Evolutionary conservation across 768 basidiomycete genomes (phyloP), one percentile per base, ranked within the genome.

Genomic region (Hericium coralloides): DNA sequence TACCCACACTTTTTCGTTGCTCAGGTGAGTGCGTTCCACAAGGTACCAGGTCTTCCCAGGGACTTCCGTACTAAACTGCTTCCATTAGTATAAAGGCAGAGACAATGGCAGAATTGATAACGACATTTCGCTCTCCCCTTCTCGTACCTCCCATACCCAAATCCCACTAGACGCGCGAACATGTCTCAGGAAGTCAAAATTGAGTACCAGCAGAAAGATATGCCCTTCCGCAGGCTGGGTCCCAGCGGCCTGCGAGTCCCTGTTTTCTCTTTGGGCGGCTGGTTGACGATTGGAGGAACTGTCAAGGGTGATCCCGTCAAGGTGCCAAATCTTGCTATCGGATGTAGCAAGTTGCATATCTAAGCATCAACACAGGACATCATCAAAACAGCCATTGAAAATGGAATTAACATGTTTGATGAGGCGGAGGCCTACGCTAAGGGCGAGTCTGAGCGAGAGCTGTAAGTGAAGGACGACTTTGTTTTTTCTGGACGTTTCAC

Each of bases 281-380:
- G 74, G 78, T 63, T 81, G 59, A 79, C 79, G 49, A 67, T 77
- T 53, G 78, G 77, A 49, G 72, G 71, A 22, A 74, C 74, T 41
- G 74, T 79, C 58, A 63, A 70, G 25, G 79, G 79, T 22, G 80
- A 82, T 59, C 73, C 74, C 55, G 82, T 82, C 62, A 79, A 78
- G 70, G 72, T 72, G 14, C 55, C 49, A 25, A 26, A 18, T 47
- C n/a, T n/a, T 52, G 31, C 31, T 7, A 31, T 31, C 31, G 10
- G 10, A 31, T 31, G 31, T 31, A 8, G 31, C 31, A 31, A 31
- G 31, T 9, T 31, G 31, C 6, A 31, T 31, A 6, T 31, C 31
- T 31, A 9, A 31, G 7, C 31, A 31, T 31, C 31, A 8, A 8
- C 8, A 14, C 26, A 76, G 70, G 82, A 84, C 39, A 76, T 81